A percentile compares a stretch with the other conserved stretches of the same genome.
These are phyloP conservation scores for Chenopodium berlandieri DNA, from an alignment of 148 eudicot species.

Conservation along the genomic window DNA sequence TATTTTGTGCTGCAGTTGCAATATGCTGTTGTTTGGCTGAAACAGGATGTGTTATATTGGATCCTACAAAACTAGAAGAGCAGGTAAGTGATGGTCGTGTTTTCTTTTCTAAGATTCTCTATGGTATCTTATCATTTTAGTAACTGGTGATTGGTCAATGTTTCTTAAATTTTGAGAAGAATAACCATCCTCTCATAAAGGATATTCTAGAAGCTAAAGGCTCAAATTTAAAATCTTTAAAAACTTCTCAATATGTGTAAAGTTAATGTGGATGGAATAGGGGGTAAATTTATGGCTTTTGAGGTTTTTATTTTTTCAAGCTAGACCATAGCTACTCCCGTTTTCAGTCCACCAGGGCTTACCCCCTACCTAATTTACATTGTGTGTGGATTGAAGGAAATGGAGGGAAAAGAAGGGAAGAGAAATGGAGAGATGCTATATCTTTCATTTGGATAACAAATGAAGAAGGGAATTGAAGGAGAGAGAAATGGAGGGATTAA, in stretches of 20 bases:
- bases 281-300: neutral
- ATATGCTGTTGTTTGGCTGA: conserved; percentile 74
- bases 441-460: too few relatives aligned
- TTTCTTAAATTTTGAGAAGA: neutral
- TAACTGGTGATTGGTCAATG: neutral
- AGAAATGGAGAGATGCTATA: too few relatives aligned
- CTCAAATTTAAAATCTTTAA: too few relatives aligned
- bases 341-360: too few relatives aligned
- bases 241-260: neutral
- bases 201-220: neutral
- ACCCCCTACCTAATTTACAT: too few relatives aligned
- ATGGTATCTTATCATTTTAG: neutral
- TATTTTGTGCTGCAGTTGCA: conserved; percentile 55
- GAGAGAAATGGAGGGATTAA: too few relatives aligned
- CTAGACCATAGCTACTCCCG: too few relatives aligned
- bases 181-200: neutral
- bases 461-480: too few relatives aligned
- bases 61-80: conserved; percentile 84
- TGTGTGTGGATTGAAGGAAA: too few relatives aligned
- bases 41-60: conserved; percentile 60
- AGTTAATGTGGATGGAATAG: neutral
- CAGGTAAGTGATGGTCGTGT: conserved; percentile 43
- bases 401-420: too few relatives aligned
- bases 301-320: too few relatives aligned
- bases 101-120: neutral